Evolutionary conservation across 371 early-diverging fungal species (phyloP), one percentile per base, ranked within the genome.

Genomic region (Mucor indicus): DNA sequence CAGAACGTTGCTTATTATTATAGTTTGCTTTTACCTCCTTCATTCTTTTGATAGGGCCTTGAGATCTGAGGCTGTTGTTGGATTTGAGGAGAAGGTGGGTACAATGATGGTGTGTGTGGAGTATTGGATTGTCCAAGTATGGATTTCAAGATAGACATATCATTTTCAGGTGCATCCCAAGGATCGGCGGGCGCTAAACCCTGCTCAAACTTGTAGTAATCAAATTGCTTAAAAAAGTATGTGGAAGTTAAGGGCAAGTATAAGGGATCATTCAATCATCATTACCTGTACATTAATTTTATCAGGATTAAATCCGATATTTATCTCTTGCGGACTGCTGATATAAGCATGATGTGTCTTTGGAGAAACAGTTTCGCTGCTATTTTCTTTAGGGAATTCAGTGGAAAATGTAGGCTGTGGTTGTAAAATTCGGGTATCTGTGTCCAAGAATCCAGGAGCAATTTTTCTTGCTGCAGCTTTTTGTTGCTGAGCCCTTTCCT

Each of bases 141-240:
- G 1, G 69, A 68, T n/a, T 68, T 63, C 29, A 83, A 49, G 16
- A 79, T 80, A 15, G 68, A 70, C 45, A 80, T 43, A 50, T 70
- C 72, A 40, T 66, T 72, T 41, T 72, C 80, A 10, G 79, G 79
- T 15, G 79, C 69, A 57, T 84, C 86, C 88, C 88, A 87, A 7
- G 86, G 88, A 65, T 85, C 86, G 19, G 80, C 81, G 1, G 88
- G 86, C 17, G 86, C 80, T 19, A 55, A 47, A 22, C 86, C 87
- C 53, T 83, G 86, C 47, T 87, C 88, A 53, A 87, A 87, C 46
- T 80, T 80, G 17, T 70, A 67, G 55, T 71, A 84, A 57, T 86
- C 79, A 42, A 81, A 55, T n/a, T 57, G 57, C 46, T 57, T n/a
- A n/a, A n/a, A n/a, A n/a, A n/a, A n/a, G n/a, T n/a, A n/a, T n/a